Base-by-base conservation (phyloP, 1,139 yeast species). In the Scheffersomyces insectosa region DNA sequence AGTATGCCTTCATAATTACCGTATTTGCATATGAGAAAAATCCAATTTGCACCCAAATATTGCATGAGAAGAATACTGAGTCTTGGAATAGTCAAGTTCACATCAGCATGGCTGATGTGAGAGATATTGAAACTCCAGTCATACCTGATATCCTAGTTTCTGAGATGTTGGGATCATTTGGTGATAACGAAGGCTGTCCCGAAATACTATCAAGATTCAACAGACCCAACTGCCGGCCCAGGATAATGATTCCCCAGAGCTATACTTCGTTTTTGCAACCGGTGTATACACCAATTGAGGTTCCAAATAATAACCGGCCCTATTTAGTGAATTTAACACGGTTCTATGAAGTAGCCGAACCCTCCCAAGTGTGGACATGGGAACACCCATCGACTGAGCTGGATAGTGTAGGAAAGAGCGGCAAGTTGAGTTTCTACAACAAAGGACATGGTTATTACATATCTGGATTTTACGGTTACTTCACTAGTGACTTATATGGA, bases 141-240 rank as follows among this genome's bases (percentile, higher is more conserved):
- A 5, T 44, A 49, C 37, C 54, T 49, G 77, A 86, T 54, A 58
- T 90, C 36, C 75, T 90, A 11, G 73, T 91, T 1, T 85, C 95
- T 35, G 98, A 91, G 59, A 68, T 91, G 28, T 63, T 91, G 25
- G 97, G 97, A 2, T 88, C 96, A 5, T 85, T 90, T 66, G 97
- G 96, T 1, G 93, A 95, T 61, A 91, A 91, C 61, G 98, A 91
- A 59, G 70, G 88, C 12, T 76, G 88, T 11, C 97, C 97, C 0
- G 98, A 91, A 57, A 84, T 95, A 45, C 54, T 83, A 4, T 54
- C 59, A 16, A 55, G 65, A 1, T 54, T 52, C 28, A 31, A 42
- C 27, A 11, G 30, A 15, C 34, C 36, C 9, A 39, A 46, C 10
- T 40, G 32, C 5, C 35, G 28, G 7, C 40, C 46, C 2, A 69